A percentile compares a stretch with the other conserved stretches of the same genome.
Evolutionary conservation across 2,329 filamentous ascomycete genomes (phyloP).

Genomic region (Microsporum ferrugineum): DNA sequence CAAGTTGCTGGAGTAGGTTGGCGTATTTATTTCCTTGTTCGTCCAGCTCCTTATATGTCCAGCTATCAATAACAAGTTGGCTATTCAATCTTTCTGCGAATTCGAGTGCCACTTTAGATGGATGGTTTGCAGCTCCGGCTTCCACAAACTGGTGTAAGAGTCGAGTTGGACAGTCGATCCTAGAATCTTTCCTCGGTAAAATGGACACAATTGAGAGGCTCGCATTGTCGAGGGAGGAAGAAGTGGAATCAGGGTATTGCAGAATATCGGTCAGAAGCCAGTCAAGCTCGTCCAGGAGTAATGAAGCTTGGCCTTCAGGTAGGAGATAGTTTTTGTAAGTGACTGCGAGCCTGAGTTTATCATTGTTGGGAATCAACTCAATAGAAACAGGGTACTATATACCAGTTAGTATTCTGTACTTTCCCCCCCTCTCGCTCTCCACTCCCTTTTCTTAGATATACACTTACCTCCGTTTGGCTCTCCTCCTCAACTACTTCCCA

Average conservation of each 20-base stretch:
- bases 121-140: conserved; percentile 42
- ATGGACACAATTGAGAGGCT: conserved; percentile 45
- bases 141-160: conserved; percentile 75
- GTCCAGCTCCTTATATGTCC: conserved; percentile 67
- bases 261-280: conserved; percentile 51
- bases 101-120: conserved; percentile 58
- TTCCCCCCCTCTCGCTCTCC: background rate
- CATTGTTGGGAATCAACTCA: conserved; percentile 54
- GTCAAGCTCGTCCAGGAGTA: conserved; percentile 64
- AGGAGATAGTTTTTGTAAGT: conserved; percentile 55
- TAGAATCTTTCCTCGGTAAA: conserved; percentile 47
- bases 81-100: conserved; percentile 52
- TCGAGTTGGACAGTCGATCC: conserved; percentile 46
- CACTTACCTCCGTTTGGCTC: conserved; percentile 51
- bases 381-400: conserved; percentile 61
- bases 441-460: background rate
- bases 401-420: conserved; percentile 9
- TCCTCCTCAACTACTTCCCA: conserved; percentile 57
- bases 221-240: conserved; percentile 30
- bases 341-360: conserved; percentile 49
- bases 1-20: conserved; percentile 45
- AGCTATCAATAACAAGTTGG: conserved; percentile 41
- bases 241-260: conserved; percentile 32
- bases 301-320: conserved; percentile 53
- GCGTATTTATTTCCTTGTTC: conserved; percentile 61